These are phyloP conservation scores for Avicennia marina DNA, from an alignment of 257 asterid genomes.

Conservation along the genomic window DNA sequence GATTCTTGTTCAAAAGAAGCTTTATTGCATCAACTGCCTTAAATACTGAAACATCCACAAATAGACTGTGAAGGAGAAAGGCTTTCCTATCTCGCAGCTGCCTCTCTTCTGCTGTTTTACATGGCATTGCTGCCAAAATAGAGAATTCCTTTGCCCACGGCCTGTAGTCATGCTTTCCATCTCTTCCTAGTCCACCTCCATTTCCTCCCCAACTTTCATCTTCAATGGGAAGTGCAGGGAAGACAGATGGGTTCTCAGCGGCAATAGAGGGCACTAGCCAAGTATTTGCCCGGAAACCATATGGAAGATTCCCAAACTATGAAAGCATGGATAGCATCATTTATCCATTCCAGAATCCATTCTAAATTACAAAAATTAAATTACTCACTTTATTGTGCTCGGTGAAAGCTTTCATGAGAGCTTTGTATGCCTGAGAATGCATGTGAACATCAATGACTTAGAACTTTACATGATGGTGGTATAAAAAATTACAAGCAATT, in stretches of 20 bases:
- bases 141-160: slow-evolving; percentile 69
- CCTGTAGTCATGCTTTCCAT: slow-evolving; percentile 42
- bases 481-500: slow-evolving; percentile 1
- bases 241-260: slow-evolving; percentile 50
- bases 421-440: slow-evolving; percentile 59
- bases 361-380: slow-evolving; percentile 1
- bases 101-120: slow-evolving; percentile 73
- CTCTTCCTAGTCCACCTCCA: slow-evolving; percentile 80
- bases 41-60: slow-evolving; percentile 67
- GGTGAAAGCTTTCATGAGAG: slow-evolving; percentile 70
- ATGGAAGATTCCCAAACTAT: slow-evolving; percentile 85
- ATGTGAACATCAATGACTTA: not conserved
- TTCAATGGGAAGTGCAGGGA: slow-evolving; percentile 65
- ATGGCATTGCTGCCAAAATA: slow-evolving; percentile 68
- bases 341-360: slow-evolving; percentile 2
- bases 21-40: slow-evolving; percentile 59
- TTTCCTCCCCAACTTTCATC: slow-evolving; percentile 84
- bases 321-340: slow-evolving; percentile 15
- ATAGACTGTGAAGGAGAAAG: slow-evolving; percentile 66
- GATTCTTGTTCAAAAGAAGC: slow-evolving; percentile 27
- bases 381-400: slow-evolving; percentile 77
- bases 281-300: slow-evolving; percentile 76
- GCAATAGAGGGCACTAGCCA: slow-evolving; percentile 68
- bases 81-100: slow-evolving; percentile 71
- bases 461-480: slow-evolving; percentile 1